Evolutionary conservation across 768 basidiomycete species (phyloP).

Genomic region (Suillus variegatus): DNA sequence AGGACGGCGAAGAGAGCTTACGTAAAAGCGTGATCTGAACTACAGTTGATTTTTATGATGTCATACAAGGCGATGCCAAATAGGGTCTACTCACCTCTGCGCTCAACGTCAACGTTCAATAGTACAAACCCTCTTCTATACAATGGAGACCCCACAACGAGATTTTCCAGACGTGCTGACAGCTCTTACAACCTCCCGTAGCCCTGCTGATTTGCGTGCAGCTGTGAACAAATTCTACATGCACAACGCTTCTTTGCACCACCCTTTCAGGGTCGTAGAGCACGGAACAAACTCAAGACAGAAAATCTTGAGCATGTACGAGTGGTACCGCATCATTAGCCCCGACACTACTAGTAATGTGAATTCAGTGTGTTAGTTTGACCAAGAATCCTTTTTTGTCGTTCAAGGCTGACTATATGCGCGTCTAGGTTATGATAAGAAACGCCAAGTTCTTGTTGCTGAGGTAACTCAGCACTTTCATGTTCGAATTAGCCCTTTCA

Average conservation of each 20-base stretch:
- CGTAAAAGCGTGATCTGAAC: too few species aligned
- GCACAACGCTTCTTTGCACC: slow-evolving; percentile 52
- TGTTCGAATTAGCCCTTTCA: slow-evolving; percentile 47
- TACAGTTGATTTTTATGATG: too few species aligned
- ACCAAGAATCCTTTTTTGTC: neutral
- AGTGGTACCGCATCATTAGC: slow-evolving; percentile 66
- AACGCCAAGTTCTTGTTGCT: slow-evolving; percentile 39
- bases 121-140: neutral
- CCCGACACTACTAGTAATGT: slow-evolving; percentile 46
- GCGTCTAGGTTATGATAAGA: slow-evolving; percentile 45
- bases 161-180: slow-evolving; percentile 48
- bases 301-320: slow-evolving; percentile 52
- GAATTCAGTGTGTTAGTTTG: slow-evolving; percentile 31
- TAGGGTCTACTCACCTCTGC: neutral
- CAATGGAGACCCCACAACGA: slow-evolving; percentile 52
- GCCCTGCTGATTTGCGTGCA: slow-evolving; percentile 50
- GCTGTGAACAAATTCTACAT: slow-evolving; percentile 51
- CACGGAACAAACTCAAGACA: slow-evolving; percentile 49
- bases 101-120: neutral
- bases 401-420: slow-evolving; percentile 1
- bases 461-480: slow-evolving; percentile 54
- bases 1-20: too few species aligned
- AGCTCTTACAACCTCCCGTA: slow-evolving; percentile 43
- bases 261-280: slow-evolving; percentile 53
- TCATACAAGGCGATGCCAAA: neutral